Percentiles rank a stretch among this genome's conserved stretches.
Conservation (phyloP, 2,329 filamentous ascomycete species). For the Sporothrix globosa region DNA sequence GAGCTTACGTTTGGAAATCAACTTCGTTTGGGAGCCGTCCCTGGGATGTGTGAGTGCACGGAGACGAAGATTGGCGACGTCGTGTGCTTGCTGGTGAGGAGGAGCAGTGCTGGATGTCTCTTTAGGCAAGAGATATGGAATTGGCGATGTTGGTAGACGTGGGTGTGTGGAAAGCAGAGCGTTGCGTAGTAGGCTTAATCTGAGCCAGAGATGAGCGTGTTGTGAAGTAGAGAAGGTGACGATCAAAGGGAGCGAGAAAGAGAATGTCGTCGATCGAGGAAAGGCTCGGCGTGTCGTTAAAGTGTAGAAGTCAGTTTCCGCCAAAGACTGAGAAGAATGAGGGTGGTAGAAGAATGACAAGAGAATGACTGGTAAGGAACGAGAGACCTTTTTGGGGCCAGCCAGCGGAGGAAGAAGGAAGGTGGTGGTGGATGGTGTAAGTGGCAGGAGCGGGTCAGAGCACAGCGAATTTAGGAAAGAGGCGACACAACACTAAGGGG, state of each 20-base stretch:
- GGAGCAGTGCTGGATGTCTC: background rate
- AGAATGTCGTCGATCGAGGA: background rate
- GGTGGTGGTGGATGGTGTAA: conserved; percentile 28
- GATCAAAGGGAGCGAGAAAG: background rate
- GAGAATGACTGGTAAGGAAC: conserved; percentile 20
- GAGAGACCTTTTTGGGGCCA: conserved; percentile 17
- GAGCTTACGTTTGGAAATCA: background rate
- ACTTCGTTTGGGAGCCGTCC: background rate
- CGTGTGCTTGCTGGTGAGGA: background rate
- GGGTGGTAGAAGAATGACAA: background rate
- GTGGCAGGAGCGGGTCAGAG: conserved; percentile 28
- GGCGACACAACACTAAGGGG: conserved; percentile 7
- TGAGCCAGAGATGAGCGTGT: background rate
- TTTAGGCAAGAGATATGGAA: background rate
- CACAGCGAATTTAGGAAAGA: conserved; percentile 14
- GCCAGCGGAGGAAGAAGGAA: conserved; percentile 10
- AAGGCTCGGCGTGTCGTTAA: background rate
- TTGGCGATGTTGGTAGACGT: background rate
- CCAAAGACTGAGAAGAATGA: background rate
- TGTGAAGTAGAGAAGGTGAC: background rate
- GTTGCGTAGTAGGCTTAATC: background rate
- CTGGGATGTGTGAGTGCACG: background rate
- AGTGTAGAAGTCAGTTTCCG: background rate
- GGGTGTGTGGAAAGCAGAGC: background rate
- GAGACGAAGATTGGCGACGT: background rate